Conservation (phyloP, 2,329 filamentous ascomycete genomes). For the Gaeumannomyces tritici region DNA sequence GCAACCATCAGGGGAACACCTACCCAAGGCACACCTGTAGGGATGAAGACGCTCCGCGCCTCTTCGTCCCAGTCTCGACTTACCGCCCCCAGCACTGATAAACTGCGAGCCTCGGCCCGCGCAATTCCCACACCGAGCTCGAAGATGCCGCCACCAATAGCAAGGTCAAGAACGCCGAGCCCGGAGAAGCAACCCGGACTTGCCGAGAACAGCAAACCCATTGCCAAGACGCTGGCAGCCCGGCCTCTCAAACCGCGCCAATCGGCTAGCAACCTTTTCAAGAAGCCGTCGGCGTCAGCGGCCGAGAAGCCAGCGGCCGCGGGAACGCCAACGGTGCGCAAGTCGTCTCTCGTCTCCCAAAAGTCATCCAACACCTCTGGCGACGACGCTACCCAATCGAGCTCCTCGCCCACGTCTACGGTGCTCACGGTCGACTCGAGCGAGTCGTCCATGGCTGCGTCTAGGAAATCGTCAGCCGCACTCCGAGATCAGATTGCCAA, state of each 20-base stretch:
- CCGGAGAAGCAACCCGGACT: slow-evolving; percentile 25
- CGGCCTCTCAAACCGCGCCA: slow-evolving; percentile 38
- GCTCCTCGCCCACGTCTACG: slow-evolving; percentile 26
- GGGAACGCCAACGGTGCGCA: slow-evolving; percentile 19
- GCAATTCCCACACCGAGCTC: slow-evolving; percentile 24
- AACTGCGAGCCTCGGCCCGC: slow-evolving; percentile 14
- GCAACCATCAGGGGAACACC: slow-evolving; percentile 36
- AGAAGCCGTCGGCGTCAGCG: slow-evolving; percentile 41
- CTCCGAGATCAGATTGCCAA: slow-evolving; percentile 88
- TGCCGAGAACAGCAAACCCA: slow-evolving; percentile 13
- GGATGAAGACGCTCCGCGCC: slow-evolving; percentile 24
- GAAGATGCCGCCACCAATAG: slow-evolving; percentile 13
- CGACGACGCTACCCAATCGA: slow-evolving; percentile 24
- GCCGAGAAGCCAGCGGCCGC: slow-evolving; percentile 19
- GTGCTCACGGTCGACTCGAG: slow-evolving; percentile 23
- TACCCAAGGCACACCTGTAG: slow-evolving; percentile 19
- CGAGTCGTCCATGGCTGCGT: slow-evolving; percentile 20
- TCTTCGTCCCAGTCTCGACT: slow-evolving; percentile 16
- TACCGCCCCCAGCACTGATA: slow-evolving; percentile 9
- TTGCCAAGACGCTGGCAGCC: slow-evolving; percentile 35
- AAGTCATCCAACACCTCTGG: slow-evolving; percentile 26
- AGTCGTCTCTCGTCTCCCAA: slow-evolving; percentile 27
- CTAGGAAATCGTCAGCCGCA: slow-evolving; percentile 63
- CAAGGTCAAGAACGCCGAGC: slow-evolving; percentile 26
- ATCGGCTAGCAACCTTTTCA: slow-evolving; percentile 43